Conservation (phyloP, 2,329 filamentous ascomycete genomes). For the Scedosporium apiospermum region DNA sequence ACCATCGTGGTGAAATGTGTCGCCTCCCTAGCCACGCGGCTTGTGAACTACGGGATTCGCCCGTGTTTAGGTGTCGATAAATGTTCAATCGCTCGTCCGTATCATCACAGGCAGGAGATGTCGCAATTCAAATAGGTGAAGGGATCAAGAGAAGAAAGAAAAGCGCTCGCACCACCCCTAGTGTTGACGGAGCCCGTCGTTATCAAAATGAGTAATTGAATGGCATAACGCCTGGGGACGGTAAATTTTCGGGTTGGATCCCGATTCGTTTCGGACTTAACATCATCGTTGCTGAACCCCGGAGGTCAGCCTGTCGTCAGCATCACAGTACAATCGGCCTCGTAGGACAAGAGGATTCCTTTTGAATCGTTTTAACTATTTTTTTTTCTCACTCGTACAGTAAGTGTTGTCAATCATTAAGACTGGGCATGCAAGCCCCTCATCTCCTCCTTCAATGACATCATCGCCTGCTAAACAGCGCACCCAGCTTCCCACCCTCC, state of each 20-base stretch:
- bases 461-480: not conserved
- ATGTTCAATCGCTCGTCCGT: not conserved
- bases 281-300: not conserved
- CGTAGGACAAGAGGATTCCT: not conserved
- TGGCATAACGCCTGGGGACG: not conserved
- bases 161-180: not conserved
- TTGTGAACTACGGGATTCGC: too few species aligned
- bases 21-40: not conserved
- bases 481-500: not conserved
- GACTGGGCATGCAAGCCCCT: not conserved
- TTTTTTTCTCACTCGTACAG: not conserved
- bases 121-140: not conserved
- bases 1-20: conserved; percentile 38
- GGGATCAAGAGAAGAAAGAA: not conserved
- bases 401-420: not conserved
- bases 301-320: not conserved
- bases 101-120: not conserved
- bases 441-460: not conserved
- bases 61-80: not conserved
- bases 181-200: not conserved
- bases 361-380: not conserved
- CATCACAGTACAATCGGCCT: not conserved
- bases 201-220: not conserved
- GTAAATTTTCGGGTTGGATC: not conserved
- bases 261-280: not conserved